Evolutionary conservation across 2,329 filamentous ascomycete genomes (phyloP).

Genomic region (Dryadomyces sulphureus): DNA sequence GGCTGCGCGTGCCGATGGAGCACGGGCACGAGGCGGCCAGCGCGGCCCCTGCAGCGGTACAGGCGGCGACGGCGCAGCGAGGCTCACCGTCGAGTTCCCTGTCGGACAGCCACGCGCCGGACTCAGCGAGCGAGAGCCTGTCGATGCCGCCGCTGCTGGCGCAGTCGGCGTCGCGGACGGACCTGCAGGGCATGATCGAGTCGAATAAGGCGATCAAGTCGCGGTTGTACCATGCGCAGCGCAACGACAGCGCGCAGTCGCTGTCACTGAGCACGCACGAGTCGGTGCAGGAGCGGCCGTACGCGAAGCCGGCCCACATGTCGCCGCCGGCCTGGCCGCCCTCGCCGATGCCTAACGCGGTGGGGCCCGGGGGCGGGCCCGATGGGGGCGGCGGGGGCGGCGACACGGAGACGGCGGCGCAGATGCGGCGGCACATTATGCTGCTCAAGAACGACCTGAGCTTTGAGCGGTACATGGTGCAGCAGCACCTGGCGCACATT

Average conservation of each 20-base stretch:
- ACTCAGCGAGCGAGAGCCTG: conserved; percentile 42
- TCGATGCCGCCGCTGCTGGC: conserved; percentile 37
- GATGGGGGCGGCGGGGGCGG: not conserved
- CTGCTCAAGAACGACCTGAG: conserved; percentile 66
- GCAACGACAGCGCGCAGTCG: conserved; percentile 43
- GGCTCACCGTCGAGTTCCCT: conserved; percentile 36
- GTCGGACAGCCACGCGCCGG: conserved; percentile 25
- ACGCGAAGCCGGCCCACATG: not conserved
- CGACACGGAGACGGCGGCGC: conserved; percentile 17
- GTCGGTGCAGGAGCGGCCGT: conserved; percentile 22
- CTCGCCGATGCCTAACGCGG: conserved; percentile 13
- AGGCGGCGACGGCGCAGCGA: conserved; percentile 23
- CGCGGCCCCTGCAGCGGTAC: conserved; percentile 24
- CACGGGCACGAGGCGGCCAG: conserved; percentile 5
- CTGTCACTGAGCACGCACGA: conserved; percentile 36
- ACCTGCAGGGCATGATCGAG: conserved; percentile 44
- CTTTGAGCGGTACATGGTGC: conserved; percentile 71
- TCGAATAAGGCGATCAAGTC: conserved; percentile 44
- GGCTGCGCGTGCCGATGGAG: conserved; percentile 33
- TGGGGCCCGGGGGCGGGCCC: too few species aligned
- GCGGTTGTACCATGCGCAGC: conserved; percentile 36
- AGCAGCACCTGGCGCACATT: conserved; percentile 71
- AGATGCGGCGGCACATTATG: conserved; percentile 59
- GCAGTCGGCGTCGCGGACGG: conserved; percentile 30
- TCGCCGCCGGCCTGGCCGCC: not conserved